Percentiles rank a stretch among this genome's conserved stretches.
Conservation (phyloP, 139 green algal species). For the Spirogloea muscicola region DNA sequence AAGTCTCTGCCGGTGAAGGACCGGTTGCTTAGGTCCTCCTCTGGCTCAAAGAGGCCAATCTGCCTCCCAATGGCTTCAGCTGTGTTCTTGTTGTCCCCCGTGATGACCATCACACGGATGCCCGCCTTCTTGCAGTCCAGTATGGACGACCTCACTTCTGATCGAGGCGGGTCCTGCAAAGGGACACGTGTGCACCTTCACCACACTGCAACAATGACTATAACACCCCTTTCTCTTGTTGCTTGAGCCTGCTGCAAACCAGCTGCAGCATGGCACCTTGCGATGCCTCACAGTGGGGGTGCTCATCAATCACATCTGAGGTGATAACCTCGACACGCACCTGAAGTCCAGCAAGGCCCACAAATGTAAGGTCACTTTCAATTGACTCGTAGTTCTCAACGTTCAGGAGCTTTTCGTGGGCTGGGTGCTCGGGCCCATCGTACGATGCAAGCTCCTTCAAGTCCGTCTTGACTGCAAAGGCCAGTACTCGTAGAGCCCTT, state of each 20-base stretch:
- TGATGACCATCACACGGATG: slow-evolving; percentile 95
- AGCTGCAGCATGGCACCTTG: background rate
- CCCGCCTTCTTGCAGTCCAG: slow-evolving; percentile 71
- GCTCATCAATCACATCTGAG: background rate
- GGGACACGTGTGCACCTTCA: background rate
- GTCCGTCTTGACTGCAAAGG: slow-evolving; percentile 60
- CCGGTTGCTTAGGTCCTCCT: background rate
- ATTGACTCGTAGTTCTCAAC: slow-evolving; percentile 67
- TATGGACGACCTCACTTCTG: slow-evolving; percentile 70
- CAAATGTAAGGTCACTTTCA: slow-evolving; percentile 78
- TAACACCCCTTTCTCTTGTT: background rate
- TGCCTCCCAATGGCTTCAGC: slow-evolving; percentile 78
- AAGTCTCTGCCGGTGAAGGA: slow-evolving; percentile 43
- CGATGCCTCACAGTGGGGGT: background rate
- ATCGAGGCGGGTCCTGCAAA: slow-evolving; percentile 77
- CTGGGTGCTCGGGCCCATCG: slow-evolving; percentile 62
- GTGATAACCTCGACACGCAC: slow-evolving; percentile 10
- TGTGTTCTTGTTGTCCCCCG: slow-evolving; percentile 90
- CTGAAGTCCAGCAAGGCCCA: slow-evolving; percentile 74
- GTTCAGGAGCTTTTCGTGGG: slow-evolving; percentile 59
- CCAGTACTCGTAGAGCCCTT: slow-evolving; percentile 81
- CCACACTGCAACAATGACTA: background rate
- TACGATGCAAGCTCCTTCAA: slow-evolving; percentile 54
- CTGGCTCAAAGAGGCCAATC: slow-evolving; percentile 38
- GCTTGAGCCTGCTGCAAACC: background rate